These are phyloP conservation scores for slime mould (Dictyostelium discoideum) DNA, from an alignment of 78 protist species.

Conservation along the genomic window DNA sequence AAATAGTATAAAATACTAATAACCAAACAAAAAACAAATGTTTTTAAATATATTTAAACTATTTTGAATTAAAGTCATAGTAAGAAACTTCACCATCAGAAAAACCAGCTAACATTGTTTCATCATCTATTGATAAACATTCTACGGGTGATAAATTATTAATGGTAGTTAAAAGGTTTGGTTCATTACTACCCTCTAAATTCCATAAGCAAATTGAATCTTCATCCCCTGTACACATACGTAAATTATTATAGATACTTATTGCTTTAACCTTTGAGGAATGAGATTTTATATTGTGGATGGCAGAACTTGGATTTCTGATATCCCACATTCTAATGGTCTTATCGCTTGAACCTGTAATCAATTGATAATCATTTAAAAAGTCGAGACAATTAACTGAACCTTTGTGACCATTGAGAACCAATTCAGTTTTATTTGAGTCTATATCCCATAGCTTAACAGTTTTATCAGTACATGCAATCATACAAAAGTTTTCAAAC, in stretches of 20 bases:
- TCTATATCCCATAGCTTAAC: slow-evolving; percentile 48
- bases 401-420: slow-evolving; percentile 1
- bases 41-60: background rate
- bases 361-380: background rate
- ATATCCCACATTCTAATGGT: slow-evolving; percentile 48
- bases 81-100: slow-evolving; percentile 28
- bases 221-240: background rate
- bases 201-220: background rate
- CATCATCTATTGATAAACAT: slow-evolving; percentile 24
- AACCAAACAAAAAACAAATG: background rate
- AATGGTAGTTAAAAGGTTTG: background rate
- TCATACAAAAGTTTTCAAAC: background rate
- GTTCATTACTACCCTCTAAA: background rate
- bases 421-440: background rate
- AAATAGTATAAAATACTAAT: background rate
- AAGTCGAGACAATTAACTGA: slow-evolving; percentile 56
- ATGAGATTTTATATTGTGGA: background rate
- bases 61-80: slow-evolving; percentile 30
- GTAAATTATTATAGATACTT: background rate
- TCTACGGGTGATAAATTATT: background rate
- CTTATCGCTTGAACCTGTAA: slow-evolving; percentile 50
- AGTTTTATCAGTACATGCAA: slow-evolving; percentile 44
- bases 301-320: background rate
- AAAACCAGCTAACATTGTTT: slow-evolving; percentile 21
- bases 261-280: background rate